Percentiles rank a stretch among this genome's conserved stretches.
Conservation (phyloP, 176 grass and related monocot genomes). For the Bothriochloa decipiens region DNA sequence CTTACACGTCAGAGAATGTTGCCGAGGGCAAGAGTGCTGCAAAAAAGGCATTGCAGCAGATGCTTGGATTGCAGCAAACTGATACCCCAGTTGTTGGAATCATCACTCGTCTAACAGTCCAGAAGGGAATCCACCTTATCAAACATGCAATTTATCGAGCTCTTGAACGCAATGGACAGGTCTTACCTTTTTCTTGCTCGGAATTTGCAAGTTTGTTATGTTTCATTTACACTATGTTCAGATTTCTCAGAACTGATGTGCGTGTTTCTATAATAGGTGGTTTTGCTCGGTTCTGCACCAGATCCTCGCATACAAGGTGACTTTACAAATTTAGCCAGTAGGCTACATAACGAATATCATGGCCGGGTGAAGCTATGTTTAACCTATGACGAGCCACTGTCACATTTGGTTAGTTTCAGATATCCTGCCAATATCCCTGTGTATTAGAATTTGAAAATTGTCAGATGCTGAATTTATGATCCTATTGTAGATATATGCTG, state of each 20-base stretch:
- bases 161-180: constrained; percentile 88
- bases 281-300: constrained; percentile 92
- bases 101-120: constrained; percentile 82
- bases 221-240: constrained; percentile 20
- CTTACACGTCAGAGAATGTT: constrained; percentile 86
- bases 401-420: constrained; percentile 71
- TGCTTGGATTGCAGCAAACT: constrained; percentile 66
- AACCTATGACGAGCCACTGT: constrained; percentile 90
- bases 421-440: neutral
- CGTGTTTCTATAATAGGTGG: constrained; percentile 57
- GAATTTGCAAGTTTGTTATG: constrained; percentile 1
- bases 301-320: constrained; percentile 89
- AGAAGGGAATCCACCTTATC: constrained; percentile 99
- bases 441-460: constrained; percentile 30
- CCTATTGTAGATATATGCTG: constrained; percentile 87
- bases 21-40: constrained; percentile 84
- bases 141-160: constrained; percentile 75
- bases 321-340: constrained; percentile 68
- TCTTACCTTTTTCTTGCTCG: constrained; percentile 35
- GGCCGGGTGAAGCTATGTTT: constrained; percentile 75
- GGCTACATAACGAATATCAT: constrained; percentile 70
- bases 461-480: constrained; percentile 19
- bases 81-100: constrained; percentile 85
- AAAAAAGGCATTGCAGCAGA: constrained; percentile 89
- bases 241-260: constrained; percentile 15